These are phyloP conservation scores for Rutstroemia sp. DNA, from an alignment of 2,329 filamentous ascomycete genomes.

Conservation along the genomic window DNA sequence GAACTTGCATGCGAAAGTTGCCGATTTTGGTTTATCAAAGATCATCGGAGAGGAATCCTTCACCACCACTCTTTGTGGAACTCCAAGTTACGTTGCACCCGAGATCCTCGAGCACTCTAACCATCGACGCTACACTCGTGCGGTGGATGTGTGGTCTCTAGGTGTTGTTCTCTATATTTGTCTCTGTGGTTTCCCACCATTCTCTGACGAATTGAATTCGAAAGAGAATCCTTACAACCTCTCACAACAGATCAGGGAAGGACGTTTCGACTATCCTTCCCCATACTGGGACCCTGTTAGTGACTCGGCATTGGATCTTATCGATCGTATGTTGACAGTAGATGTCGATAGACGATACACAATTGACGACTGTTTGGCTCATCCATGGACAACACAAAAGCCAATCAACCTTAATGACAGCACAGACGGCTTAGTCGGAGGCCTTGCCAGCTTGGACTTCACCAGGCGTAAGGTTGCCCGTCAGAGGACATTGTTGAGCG, in stretches of 20 bases:
- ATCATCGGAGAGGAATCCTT: slow-evolving; percentile 99
- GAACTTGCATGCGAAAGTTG: slow-evolving; percentile 79
- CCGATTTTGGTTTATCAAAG: slow-evolving; percentile 94
- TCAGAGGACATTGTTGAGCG: slow-evolving; percentile 78
- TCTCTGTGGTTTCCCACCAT: slow-evolving; percentile 92
- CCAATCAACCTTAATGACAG: slow-evolving; percentile 65
- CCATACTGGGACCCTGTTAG: slow-evolving; percentile 91
- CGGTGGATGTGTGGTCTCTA: slow-evolving; percentile 93
- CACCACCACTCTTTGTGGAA: slow-evolving; percentile 91
- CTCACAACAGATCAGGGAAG: slow-evolving; percentile 82
- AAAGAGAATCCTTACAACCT: slow-evolving; percentile 77
- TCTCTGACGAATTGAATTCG: slow-evolving; percentile 85
- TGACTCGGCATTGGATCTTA: slow-evolving; percentile 82
- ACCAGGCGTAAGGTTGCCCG: slow-evolving; percentile 70
- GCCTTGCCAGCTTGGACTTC: slow-evolving; percentile 75
- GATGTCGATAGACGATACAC: slow-evolving; percentile 77
- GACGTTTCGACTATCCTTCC: slow-evolving; percentile 87
- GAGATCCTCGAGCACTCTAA: slow-evolving; percentile 82
- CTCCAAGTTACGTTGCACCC: slow-evolving; percentile 94
- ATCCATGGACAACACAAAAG: slow-evolving; percentile 76
- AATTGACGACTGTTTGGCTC: slow-evolving; percentile 82
- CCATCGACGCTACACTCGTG: slow-evolving; percentile 84
- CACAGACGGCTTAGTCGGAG: slow-evolving; percentile 87
- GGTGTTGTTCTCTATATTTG: slow-evolving; percentile 98
- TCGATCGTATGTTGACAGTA: slow-evolving; percentile 90